Conservation (phyloP, 139 green algal genomes). For the Diplosphaera chodatii region DNA sequence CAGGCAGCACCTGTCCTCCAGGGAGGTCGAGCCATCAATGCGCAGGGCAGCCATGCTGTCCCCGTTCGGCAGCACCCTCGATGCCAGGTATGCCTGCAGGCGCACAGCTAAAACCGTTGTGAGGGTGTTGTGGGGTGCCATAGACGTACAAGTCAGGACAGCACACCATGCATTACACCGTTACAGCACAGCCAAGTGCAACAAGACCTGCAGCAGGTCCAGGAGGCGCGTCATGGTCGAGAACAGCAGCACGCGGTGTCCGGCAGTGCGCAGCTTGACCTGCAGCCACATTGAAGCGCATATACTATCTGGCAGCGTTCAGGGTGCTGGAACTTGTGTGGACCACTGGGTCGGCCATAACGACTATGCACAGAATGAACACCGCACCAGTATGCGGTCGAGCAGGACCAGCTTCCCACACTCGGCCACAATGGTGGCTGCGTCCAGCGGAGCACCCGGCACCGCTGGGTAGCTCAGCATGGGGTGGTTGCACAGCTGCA, state of each 20-base stretch:
- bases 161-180: too few species aligned
- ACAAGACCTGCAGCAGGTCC: constrained; percentile 62
- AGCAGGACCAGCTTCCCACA: constrained; percentile 91
- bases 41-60: constrained; percentile 56
- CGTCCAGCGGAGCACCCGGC: constrained; percentile 29
- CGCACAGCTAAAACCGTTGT: too few species aligned
- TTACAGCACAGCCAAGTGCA: too few species aligned
- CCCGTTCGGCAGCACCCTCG: not conserved
- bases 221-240: constrained; percentile 78
- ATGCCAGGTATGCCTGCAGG: not conserved
- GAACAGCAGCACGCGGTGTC: constrained; percentile 80
- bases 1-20: constrained; percentile 41
- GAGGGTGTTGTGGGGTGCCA: too few species aligned
- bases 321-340: too few species aligned
- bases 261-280: constrained; percentile 69
- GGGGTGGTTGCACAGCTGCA: constrained; percentile 94
- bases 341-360: too few species aligned
- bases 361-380: too few species aligned
- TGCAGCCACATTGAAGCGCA: too few species aligned
- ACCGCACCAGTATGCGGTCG: too few species aligned
- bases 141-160: too few species aligned
- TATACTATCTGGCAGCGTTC: too few species aligned
- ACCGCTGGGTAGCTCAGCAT: constrained; percentile 68
- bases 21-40: constrained; percentile 79
- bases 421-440: constrained; percentile 49